Conservation (phyloP, 352 stramenopile genomes). For the Phytopythium vexans region DNA sequence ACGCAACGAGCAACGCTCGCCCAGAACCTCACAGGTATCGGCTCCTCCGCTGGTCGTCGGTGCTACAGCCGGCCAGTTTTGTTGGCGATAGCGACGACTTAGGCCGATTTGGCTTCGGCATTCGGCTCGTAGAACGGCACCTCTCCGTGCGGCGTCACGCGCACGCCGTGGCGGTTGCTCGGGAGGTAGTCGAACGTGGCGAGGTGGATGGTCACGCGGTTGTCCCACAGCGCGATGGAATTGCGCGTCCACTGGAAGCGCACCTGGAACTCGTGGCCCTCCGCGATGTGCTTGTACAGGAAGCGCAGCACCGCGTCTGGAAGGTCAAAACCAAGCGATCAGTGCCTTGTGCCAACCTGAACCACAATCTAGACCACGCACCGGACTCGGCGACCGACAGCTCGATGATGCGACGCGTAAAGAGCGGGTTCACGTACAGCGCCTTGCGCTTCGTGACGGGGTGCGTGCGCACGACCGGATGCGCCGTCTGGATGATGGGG, state of each 20-base stretch:
- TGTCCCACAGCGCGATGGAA: slow-evolving; percentile 27
- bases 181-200: slow-evolving; percentile 34
- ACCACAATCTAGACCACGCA: neutral
- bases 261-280: slow-evolving; percentile 32
- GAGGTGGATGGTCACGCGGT: slow-evolving; percentile 21
- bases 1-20: too few relatives aligned
- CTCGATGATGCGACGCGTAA: slow-evolving; percentile 23
- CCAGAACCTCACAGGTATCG: too few relatives aligned
- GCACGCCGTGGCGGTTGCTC: slow-evolving; percentile 24
- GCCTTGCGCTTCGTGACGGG: slow-evolving; percentile 24
- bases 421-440: slow-evolving; percentile 21
- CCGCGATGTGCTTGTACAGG: slow-evolving; percentile 16
- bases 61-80: neutral
- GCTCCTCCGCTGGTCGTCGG: too few relatives aligned
- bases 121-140: slow-evolving; percentile 10
- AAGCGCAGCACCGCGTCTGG: slow-evolving; percentile 5
- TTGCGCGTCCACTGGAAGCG: slow-evolving; percentile 27
- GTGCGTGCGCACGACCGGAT: slow-evolving; percentile 25
- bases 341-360: too few relatives aligned
- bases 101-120: too few relatives aligned
- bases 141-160: slow-evolving; percentile 28
- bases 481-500: slow-evolving; percentile 12
- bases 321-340: too few relatives aligned
- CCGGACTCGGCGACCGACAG: slow-evolving; percentile 22
- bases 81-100: neutral